These are phyloP conservation scores for Pseudocercospora fijiensis DNA, from an alignment of 2,329 filamentous ascomycete species.

Conservation along the genomic window DNA sequence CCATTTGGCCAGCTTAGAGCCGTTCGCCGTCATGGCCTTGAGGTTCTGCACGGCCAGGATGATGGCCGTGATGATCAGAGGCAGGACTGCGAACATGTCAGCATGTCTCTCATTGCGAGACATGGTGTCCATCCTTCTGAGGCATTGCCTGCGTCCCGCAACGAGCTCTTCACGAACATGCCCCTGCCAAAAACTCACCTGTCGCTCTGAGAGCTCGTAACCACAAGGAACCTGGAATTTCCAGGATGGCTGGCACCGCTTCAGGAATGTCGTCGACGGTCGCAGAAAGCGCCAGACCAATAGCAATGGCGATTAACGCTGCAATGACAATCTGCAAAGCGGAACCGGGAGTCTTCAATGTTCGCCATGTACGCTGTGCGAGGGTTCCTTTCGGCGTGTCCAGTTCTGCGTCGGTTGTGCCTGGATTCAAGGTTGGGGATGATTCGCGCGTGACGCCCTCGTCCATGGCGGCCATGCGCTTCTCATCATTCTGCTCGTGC, in stretches of 20 bases:
- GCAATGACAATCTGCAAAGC: conserved; percentile 53
- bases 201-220: conserved; percentile 51
- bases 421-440: conserved; percentile 10
- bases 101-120: neutral
- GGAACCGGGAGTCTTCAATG: conserved; percentile 46
- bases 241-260: conserved; percentile 46
- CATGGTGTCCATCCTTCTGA: neutral
- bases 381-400: conserved; percentile 12
- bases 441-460: conserved; percentile 3
- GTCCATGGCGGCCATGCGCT: conserved; percentile 6
- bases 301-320: conserved; percentile 51
- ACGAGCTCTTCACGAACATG: neutral
- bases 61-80: conserved; percentile 55
- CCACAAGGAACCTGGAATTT: conserved; percentile 54
- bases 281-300: conserved; percentile 50
- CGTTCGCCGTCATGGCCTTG: conserved; percentile 48
- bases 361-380: conserved; percentile 38
- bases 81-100: conserved; percentile 41
- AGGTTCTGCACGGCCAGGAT: conserved; percentile 53
- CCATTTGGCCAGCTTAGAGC: conserved; percentile 49
- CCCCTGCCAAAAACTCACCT: conserved; percentile 29
- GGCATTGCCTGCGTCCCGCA: neutral
- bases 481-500: conserved; percentile 10
- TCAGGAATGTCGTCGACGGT: conserved; percentile 47
- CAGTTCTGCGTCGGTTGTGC: neutral